Evolutionary conservation across 257 asterid species (phyloP), one percentile per base, ranked within the genome.

Genomic region (Solanum paucissectum): DNA sequence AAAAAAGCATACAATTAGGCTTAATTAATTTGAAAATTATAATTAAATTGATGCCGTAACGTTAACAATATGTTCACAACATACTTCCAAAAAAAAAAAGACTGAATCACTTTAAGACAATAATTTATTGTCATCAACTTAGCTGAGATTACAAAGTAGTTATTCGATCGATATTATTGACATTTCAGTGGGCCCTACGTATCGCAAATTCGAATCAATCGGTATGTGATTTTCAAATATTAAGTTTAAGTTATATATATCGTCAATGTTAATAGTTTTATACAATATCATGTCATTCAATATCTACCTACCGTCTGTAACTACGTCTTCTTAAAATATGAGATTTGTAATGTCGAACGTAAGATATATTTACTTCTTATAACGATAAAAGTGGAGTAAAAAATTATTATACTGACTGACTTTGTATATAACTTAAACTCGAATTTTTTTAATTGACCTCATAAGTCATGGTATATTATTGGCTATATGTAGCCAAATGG

Each of bases 91-190:
- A 79, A 8, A 42, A 8, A 12, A 3, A 42, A 7, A 1, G 62
- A 52, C 29, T 68, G 34, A 20, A 18, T 36, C 10, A 34, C 16
- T 76, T 25, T 12, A 25, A 0, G 37, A 77, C 64, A 77, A 29
- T 42, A 5, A 44, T 7, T 42, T 16, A 5, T 42, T 44, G n/a
- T 37, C 64, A 79, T 42, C 25, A 44, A 25, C 64, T 25, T 79
- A 79, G 25, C 84, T 79, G 84, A 79, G 62, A 79, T 79, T 44
- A 79, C 84, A 42, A 79, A 79, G 64, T 33, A 79, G 9, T 25
- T 25, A 25, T 1, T 34, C 27, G 4, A 16, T 79, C 38, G 84
- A 42, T 42, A 27, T 25, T 8, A 25, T 9, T 27, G 5, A 79
- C 25, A 10, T 42, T 6, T 42, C 25, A 7, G 7, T 25, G 9